Base-by-base conservation (phyloP, 1,284 basidiomycete genomes). In the Somion occarium region DNA sequence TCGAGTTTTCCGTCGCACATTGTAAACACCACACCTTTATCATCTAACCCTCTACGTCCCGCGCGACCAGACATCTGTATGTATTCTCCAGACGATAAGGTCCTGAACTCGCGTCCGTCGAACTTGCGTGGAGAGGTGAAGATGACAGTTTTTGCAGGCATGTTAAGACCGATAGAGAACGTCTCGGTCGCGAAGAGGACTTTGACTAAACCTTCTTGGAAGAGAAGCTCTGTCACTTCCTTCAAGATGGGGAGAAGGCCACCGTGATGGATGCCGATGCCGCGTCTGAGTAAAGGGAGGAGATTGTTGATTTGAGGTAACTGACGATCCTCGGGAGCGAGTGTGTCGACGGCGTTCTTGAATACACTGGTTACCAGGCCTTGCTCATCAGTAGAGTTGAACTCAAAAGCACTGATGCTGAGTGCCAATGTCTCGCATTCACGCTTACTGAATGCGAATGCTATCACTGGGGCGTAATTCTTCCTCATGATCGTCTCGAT, bases 1-100 rank as follows among this genome's bases (percentile, higher is more conserved):
- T 99, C 97, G 47, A 99, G 78, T 72, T 97, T 98, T 72, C 98
- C 94, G 70, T 99, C 96, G 66, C 91, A 92, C 97, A 99, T 99
- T 93, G 99, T 93, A 64, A 99, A 98, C 56, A 99, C 97, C 51
- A 99, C 93, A 56, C 97, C 97, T n/a, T 97, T 85, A 59, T 98
- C 96, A 67, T 99, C 97, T 52, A 99, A 74, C 43, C 97, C 97
- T 72, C 97, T 85, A 65, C 97, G 87, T 61, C 97, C 97, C 3
- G 97, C 97, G 58, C 97, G 90, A 50, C 97, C 97, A 1, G 94
- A 96, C 97, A 99, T 99, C 66, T 98, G 95, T 61, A 97, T 95
- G 69, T 98, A 98, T 75, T 98, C 95, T 55, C 93, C 88, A 1
- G 82, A 87, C 0, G 85, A 90, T 38, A 99, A 75, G 64, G 93